Percentiles rank a stretch among this genome's conserved stretches.
Evolutionary conservation across 2,329 filamentous ascomycete genomes (phyloP).

Genomic region (Eurotiales sp.): DNA sequence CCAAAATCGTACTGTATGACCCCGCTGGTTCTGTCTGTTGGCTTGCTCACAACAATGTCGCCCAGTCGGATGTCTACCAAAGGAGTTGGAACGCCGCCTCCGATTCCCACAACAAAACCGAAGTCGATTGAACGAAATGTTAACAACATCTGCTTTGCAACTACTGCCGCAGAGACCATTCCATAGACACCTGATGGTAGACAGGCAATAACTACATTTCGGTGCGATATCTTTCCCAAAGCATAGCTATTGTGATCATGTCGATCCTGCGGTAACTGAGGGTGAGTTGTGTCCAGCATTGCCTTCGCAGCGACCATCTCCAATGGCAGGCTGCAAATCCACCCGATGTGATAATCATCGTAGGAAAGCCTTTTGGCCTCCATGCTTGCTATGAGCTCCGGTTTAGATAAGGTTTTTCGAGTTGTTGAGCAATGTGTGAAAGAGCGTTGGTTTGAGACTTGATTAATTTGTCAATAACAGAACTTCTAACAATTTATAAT

Average conservation of each 20-base stretch:
- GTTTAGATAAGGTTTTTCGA: no score
- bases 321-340: no score
- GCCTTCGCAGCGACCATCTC: no score
- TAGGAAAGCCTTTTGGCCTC: no score
- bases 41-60: slow-evolving; percentile 17
- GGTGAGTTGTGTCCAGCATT: no score
- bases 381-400: no score
- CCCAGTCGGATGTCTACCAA: slow-evolving; percentile 13
- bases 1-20: slow-evolving; percentile 12
- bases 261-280: no score
- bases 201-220: slow-evolving; percentile 20
- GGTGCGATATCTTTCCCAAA: slow-evolving; percentile 18
- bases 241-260: slow-evolving; percentile 18
- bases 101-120: slow-evolving; percentile 22
- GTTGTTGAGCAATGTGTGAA: no score
- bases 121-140: slow-evolving; percentile 19
- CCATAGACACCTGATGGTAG: slow-evolving; percentile 14
- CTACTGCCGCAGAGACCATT: slow-evolving; percentile 6
- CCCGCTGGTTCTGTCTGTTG: slow-evolving; percentile 12
- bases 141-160: slow-evolving; percentile 16
- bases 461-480: no score
- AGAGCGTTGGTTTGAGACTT: no score
- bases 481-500: no score
- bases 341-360: no score
- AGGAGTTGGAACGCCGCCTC: slow-evolving; percentile 21